Base-by-base conservation (phyloP, 805 yeast genomes). In the Lachancea fermentati region DNA sequence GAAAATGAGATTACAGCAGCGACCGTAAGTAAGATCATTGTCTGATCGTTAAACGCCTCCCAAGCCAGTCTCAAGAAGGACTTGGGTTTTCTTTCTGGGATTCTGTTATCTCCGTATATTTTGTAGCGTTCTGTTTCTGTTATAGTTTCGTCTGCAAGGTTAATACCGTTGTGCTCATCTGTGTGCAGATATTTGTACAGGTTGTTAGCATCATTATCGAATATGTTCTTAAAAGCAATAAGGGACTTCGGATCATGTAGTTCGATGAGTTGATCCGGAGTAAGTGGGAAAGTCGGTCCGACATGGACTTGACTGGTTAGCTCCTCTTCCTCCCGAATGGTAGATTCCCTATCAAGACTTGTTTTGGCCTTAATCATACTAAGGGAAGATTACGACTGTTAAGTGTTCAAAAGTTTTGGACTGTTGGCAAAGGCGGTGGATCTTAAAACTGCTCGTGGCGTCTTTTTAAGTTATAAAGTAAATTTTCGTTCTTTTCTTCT, bases 1-100 rank as follows among this genome's bases (percentile, higher is more conserved):
- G 95, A 91, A 37, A 93, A 72, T 0, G 97, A 88, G 3, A 93
- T 77, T 2, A 87, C 66, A 2, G 98, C 98, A 0, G 97, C 97
- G 2, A 85, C 71, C 2, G 85, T 69, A 51, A 93, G 71, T 49
- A 94, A 67, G 41, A 93, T 81, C 61, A 94, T 72, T 15, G 93
- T 94, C 62, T 88, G 86, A 62, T 93, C 99, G 44, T 89, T 80
- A 66, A 93, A 66, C 3, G 97, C 96, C 52, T 84, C 85, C 68
- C 75, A 78, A 50, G 93, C 80, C 30, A 93, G 69, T 44, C 58
- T 52, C 33, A 81, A 65, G 46, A 93, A 80, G 1, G 86, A 69
- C 55, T 84, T 85, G 7, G 81, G 72, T n/a, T 75, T 68, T 49
- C 75, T 75, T 42, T 76, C 80, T 0, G 97, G 97, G 14, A 93